Base-by-base conservation (phyloP, 306 rosid genomes). In the Cucurbita ficifolia region DNA sequence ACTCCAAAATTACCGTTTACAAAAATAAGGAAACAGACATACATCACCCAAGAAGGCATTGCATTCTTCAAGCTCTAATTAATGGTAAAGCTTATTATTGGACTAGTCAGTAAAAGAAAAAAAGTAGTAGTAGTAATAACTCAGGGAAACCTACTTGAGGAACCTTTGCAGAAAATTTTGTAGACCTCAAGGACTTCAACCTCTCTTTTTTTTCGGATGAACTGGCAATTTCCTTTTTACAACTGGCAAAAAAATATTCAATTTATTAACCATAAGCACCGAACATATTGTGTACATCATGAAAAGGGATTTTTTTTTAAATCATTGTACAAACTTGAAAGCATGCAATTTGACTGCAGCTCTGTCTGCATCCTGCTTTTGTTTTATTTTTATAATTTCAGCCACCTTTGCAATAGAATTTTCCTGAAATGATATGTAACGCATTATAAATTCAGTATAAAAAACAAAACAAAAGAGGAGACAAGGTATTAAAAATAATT, bases 361-460 rank as follows among this genome's bases (percentile, higher is more conserved):
- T 83, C 87, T 88, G 79, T 88, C 96, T 78, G 85, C 84, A 13
- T 88, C 98, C 82, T 90, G 98, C 85, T 83, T 88, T 77, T 83
- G 81, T 79, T 90, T 93, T 22, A 86, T 81, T 79, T 73, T 82
- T 53, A 80, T 87, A 77, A 88, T 61, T 57, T 73, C 75, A 18
- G 86, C 90, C 84, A 88, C 88, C 86, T 86, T 88, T 50, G 74
- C 90, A 6, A 64, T 67, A 75, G 83, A 83, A 43, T 22, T 78
- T 81, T 69, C 60, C 97, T 93, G 84, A 65, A 86, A 43, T 12
- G 12, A 13, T 67, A 43, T 39, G 50, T 21, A 67, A 46, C 12
- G 33, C 46, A 13, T 43, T 67, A 13, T 3, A 64, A 22, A 67
- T 12, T n/a, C 39, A 14, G 11, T 65, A 29, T 9, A 17, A 63